Evolutionary conservation across 768 basidiomycete species (phyloP).

Genomic region (Podaxis sp.): DNA sequence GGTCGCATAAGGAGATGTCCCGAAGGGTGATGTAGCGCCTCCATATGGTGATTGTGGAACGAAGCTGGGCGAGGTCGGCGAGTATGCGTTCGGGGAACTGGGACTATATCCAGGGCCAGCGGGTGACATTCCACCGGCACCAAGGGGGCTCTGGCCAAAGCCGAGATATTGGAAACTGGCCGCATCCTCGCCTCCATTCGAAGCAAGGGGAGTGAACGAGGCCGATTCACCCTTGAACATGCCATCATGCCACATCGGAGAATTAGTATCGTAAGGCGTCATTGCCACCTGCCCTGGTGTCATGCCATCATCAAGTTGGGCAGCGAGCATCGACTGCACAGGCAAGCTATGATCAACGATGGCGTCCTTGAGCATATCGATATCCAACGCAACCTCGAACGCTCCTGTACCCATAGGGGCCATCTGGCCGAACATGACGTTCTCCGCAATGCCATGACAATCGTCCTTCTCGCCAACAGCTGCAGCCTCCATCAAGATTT

Average conservation of each 20-base stretch:
- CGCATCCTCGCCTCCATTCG: slow-evolving; percentile 80
- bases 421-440: slow-evolving; percentile 98
- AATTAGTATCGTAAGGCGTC: slow-evolving; percentile 95
- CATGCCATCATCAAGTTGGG: slow-evolving; percentile 83
- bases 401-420: slow-evolving; percentile 99
- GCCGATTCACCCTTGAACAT: slow-evolving; percentile 82
- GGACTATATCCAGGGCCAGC: slow-evolving; percentile 86
- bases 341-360: slow-evolving; percentile 95
- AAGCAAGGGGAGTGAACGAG: slow-evolving; percentile 92
- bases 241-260: slow-evolving; percentile 77
- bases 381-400: slow-evolving; percentile 93
- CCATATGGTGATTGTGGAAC: slow-evolving; percentile 81
- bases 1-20: slow-evolving; percentile 75
- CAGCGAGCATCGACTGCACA: slow-evolving; percentile 73
- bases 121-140: slow-evolving; percentile 86
- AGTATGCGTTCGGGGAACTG: slow-evolving; percentile 85
- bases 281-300: slow-evolving; percentile 89
- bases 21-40: slow-evolving; percentile 80
- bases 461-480: slow-evolving; percentile 98
- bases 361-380: slow-evolving; percentile 98
- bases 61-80: slow-evolving; percentile 83
- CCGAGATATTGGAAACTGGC: slow-evolving; percentile 68
- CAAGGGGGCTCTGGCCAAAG: slow-evolving; percentile 83
- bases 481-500: slow-evolving; percentile 98
- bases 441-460: slow-evolving; percentile 98